Conservation (phyloP, 495 filamentous ascomycete species). For the Filosporella fistucella region DNA sequence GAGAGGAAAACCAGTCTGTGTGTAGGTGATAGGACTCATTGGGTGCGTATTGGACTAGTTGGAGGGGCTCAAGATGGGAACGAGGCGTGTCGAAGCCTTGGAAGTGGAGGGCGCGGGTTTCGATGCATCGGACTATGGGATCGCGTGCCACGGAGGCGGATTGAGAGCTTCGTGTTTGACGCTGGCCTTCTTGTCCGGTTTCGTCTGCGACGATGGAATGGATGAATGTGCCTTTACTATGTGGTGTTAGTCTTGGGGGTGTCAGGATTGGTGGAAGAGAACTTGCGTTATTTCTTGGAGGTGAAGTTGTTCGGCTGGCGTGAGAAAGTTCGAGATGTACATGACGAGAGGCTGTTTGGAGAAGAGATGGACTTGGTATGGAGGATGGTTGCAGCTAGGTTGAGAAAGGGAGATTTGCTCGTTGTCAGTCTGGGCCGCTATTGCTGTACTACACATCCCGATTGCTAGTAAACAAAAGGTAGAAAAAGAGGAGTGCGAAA, state of each 20-base stretch:
- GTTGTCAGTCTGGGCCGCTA: too few species aligned
- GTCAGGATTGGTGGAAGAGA: not conserved
- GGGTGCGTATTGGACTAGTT: conserved; percentile 46
- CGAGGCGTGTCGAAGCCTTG: conserved; percentile 52
- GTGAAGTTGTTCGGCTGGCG: conserved; percentile 33
- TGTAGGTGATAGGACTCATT: conserved; percentile 48
- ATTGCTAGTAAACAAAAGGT: too few species aligned
- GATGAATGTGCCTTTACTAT: conserved; percentile 29
- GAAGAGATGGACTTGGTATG: conserved; percentile 45
- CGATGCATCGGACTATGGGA: conserved; percentile 60
- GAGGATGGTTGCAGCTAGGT: conserved; percentile 28
- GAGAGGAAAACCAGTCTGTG: conserved; percentile 47
- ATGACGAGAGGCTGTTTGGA: conserved; percentile 51
- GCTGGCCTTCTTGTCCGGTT: conserved; percentile 3
- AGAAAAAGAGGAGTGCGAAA: too few species aligned
- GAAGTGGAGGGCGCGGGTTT: conserved; percentile 62
- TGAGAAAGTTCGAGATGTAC: conserved; percentile 47
- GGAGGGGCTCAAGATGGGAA: conserved; percentile 44
- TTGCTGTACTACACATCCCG: too few species aligned
- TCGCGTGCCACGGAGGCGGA: conserved; percentile 46
- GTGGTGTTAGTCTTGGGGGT: not conserved
- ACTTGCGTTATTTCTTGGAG: conserved; percentile 38
- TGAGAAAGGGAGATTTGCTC: conserved; percentile 26
- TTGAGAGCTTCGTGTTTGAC: conserved; percentile 34
- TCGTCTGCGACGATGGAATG: conserved; percentile 17